phyloP scores from a whole-genome alignment of 2,329 filamentous ascomycete genomes.

The Phialophora macrospora region DNA sequence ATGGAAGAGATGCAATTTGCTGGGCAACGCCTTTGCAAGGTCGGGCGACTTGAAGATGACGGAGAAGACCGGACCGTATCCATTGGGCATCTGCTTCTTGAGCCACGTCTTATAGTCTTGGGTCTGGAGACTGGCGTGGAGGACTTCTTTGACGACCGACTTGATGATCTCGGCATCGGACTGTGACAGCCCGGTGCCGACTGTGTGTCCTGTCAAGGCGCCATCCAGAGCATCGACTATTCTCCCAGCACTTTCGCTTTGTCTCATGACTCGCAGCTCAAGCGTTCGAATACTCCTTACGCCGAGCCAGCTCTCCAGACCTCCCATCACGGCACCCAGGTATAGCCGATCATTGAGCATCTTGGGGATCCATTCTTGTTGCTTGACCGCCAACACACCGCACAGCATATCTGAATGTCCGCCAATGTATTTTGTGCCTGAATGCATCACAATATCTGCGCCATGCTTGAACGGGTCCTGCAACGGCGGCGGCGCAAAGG shows the following conservation, averaged over 20 bases:
- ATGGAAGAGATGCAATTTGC: slow-evolving; percentile 80
- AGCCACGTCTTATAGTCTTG: slow-evolving; percentile 72
- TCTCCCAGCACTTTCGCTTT: slow-evolving; percentile 70
- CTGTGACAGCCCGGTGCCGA: slow-evolving; percentile 46
- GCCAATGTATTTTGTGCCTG: slow-evolving; percentile 93
- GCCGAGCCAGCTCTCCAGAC: slow-evolving; percentile 88
- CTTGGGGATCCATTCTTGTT: slow-evolving; percentile 62
- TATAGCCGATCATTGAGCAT: slow-evolving; percentile 73
- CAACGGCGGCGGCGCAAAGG: slow-evolving; percentile 88
- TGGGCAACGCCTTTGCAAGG: slow-evolving; percentile 72
- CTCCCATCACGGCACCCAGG: slow-evolving; percentile 84
- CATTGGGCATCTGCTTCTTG: slow-evolving; percentile 83
- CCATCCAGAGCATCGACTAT: slow-evolving; percentile 74
- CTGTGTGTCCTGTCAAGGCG: slow-evolving; percentile 49
- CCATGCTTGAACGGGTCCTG: slow-evolving; percentile 83
- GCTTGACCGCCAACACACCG: slow-evolving; percentile 73
- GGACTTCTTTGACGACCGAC: slow-evolving; percentile 64
- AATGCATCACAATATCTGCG: slow-evolving; percentile 88
- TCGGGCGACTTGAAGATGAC: slow-evolving; percentile 67
- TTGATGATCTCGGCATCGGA: slow-evolving; percentile 55
- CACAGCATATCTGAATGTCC: slow-evolving; percentile 94
- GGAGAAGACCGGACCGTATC: slow-evolving; percentile 87
- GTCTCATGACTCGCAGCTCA: slow-evolving; percentile 77
- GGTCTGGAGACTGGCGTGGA: slow-evolving; percentile 80
- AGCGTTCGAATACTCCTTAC: slow-evolving; percentile 84